Evolutionary conservation across 345 rosid species (phyloP), one percentile per base, ranked within the genome.

Genomic region (Trapa bicornis): DNA sequence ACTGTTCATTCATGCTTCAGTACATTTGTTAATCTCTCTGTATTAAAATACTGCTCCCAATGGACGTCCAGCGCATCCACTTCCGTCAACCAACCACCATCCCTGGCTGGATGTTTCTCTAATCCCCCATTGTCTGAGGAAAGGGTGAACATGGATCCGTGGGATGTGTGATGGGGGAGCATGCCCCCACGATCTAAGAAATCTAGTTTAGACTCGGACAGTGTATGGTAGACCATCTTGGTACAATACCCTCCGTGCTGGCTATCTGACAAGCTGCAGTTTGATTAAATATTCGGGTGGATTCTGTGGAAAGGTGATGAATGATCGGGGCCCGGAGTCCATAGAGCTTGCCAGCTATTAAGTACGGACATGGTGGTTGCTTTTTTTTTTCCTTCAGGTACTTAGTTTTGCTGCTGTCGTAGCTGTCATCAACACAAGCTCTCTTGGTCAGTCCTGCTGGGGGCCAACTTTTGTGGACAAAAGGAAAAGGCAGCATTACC

Each of bases 91-190:
- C 39, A 41, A 65, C 57, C 68, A 71, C 38, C 15, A 11, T 54
- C 47, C 2, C 6, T 41, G 38, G 48, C 6, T 41, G 38, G 48
- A 71, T 38, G 73, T 68, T 69, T 70, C 52, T 45, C 68, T 41
- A 22, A 14, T 39, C 39, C 45, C 47, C 67, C 35, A 22, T 22
- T 77, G 83, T 86, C 83, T 67, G 70, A 52, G 12, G 75, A 78
- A 81, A 68, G 76, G 87, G 69, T 60, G 79, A 70, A 65, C 56
- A 53, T 65, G 57, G 64, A 71, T 68, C 67, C 38, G 13, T 57
- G 77, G 82, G 69, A 39, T 67, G 66, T 69, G 65, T 39, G 75
- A 68, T 71, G 58, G 75, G 75, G 77, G 74, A 78, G 73, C 80
- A 72, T 54, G 67, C 67, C 67, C 48, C 47, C 15, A 60, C 15